Conservation (phyloP, 148 eudicot species). For the Hydrangea macrophylla region DNA sequence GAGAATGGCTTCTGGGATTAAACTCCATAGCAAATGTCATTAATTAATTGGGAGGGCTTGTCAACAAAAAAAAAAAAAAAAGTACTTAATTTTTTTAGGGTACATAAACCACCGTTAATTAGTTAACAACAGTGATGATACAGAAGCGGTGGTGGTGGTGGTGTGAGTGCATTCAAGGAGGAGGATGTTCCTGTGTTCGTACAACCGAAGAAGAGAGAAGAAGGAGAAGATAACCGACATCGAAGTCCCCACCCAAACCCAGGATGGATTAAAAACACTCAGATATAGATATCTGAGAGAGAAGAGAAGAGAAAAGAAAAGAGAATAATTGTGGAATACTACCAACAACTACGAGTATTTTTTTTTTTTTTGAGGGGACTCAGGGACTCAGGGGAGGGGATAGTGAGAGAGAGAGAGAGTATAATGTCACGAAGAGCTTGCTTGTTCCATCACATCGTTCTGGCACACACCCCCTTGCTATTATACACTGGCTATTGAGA, state of each 20-base stretch:
- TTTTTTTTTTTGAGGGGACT: background rate
- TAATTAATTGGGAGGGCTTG: slow-evolving; percentile 15
- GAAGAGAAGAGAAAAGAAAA: background rate
- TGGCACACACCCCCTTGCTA: slow-evolving; percentile 16
- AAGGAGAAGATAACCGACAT: slow-evolving; percentile 24
- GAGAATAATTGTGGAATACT: slow-evolving; percentile 17
- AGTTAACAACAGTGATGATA: too few relatives aligned
- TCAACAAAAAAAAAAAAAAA: background rate
- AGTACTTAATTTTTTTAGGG: too few relatives aligned
- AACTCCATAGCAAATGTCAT: slow-evolving; percentile 31
- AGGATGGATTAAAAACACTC: background rate
- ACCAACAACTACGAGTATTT: background rate
- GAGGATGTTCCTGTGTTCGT: too few relatives aligned
- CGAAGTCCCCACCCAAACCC: background rate
- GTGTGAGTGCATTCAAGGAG: too few relatives aligned
- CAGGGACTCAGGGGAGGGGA: too few relatives aligned
- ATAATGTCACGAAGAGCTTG: slow-evolving; percentile 22
- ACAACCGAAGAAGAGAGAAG: too few relatives aligned
- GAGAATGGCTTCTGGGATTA: slow-evolving; percentile 12
- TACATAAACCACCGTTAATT: too few relatives aligned
- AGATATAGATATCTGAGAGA: too few relatives aligned
- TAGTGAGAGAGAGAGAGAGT: too few relatives aligned
- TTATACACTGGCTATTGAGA: slow-evolving; percentile 33
- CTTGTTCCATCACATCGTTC: slow-evolving; percentile 35
- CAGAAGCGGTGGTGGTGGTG: too few relatives aligned